Percentiles rank a stretch among this genome's conserved stretches.
These are phyloP conservation scores for Conticribra guillardii DNA, from an alignment of 108 stramenopile species.

Conservation along the genomic window DNA sequence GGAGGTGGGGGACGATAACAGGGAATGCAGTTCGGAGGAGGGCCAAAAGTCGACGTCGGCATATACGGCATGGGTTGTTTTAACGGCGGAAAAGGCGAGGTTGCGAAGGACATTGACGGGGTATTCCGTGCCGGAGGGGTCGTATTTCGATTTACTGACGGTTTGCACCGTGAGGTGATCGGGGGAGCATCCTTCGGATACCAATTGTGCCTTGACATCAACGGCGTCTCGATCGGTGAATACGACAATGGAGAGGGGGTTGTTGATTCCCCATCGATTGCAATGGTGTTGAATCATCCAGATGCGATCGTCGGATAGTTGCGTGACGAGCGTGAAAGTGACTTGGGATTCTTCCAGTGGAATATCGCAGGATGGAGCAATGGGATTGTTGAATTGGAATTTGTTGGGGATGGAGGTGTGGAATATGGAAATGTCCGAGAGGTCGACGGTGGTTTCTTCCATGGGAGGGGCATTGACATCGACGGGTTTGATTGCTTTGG, in stretches of 20 bases:
- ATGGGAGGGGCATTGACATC: not conserved
- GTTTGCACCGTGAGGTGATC: slow-evolving; percentile 51
- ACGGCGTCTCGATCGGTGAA: slow-evolving; percentile 54
- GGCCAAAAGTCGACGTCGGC: slow-evolving; percentile 94
- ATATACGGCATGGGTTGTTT: slow-evolving; percentile 79
- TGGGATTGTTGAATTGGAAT: slow-evolving; percentile 37
- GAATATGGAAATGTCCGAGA: not conserved
- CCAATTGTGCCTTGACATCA: slow-evolving; percentile 27
- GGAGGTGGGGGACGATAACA: slow-evolving; percentile 28
- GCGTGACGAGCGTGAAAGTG: slow-evolving; percentile 71
- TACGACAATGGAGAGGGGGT: slow-evolving; percentile 77
- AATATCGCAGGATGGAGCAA: slow-evolving; percentile 41
- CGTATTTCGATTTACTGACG: slow-evolving; percentile 35
- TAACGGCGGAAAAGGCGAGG: slow-evolving; percentile 68
- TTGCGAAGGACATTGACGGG: slow-evolving; percentile 92
- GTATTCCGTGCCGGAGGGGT: slow-evolving; percentile 67
- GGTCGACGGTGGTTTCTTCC: not conserved
- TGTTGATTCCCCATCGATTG: slow-evolving; percentile 64
- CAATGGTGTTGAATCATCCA: slow-evolving; percentile 86
- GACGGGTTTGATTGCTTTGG: not conserved
- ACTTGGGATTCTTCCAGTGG: slow-evolving; percentile 20
- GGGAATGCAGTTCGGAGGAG: slow-evolving; percentile 61
- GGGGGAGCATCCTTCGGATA: slow-evolving; percentile 35
- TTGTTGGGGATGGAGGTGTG: slow-evolving; percentile 20
- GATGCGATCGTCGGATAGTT: slow-evolving; percentile 73